Evolutionary conservation across 371 early-diverging fungal species (phyloP), one percentile per base, ranked within the genome.

Genomic region (Mucor circinelloides): DNA sequence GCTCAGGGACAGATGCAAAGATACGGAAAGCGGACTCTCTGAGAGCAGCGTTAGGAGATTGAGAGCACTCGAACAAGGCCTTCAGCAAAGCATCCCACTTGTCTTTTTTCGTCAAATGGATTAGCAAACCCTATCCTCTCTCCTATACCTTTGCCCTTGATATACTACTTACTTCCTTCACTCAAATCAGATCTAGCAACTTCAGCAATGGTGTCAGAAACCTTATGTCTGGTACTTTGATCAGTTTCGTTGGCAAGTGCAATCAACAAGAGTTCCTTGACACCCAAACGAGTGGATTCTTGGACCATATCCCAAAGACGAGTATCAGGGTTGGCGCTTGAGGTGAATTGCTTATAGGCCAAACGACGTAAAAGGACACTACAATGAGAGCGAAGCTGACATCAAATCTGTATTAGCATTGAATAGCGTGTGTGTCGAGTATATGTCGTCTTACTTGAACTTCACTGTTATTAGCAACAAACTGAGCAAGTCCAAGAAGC

Each of bases 121-220:
- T 30, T 28, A 56, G 7, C 6, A 46, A 28, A 30, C 28, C 17
- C 21, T 12, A 12, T 50, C 9, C 50, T 50, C n/a, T 36, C 50
- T 12, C 2, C 3, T 5, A 7, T 25, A 17, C 15, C 25, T 15
- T 8, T 19, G 5, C 30, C 15, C 15, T 8, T 19, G n/a, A 6
- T 15, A 0, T n/a, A 31, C 9, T 48, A 52, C 88, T 80, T 78
- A 90, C 92, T 83, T 64, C 85, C 87, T 68, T 83, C 85, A 56
- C 66, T 57, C n/a, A 90, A 71, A 71, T 89, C 87, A 69, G 88
- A 86, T 73, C 89, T 90, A 63, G 91, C 89, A 40, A 98, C 79
- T 70, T 97, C 97, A 27, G 96, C 81, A 72, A 96, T 91, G 46
- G 95, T 90, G 79, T 98, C 98, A 71, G 94, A 90, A 42, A 98